Evolutionary conservation across 768 basidiomycete species (phyloP), one percentile per base, ranked within the genome.

Genomic region (Symmetrospora coprosmae): DNA sequence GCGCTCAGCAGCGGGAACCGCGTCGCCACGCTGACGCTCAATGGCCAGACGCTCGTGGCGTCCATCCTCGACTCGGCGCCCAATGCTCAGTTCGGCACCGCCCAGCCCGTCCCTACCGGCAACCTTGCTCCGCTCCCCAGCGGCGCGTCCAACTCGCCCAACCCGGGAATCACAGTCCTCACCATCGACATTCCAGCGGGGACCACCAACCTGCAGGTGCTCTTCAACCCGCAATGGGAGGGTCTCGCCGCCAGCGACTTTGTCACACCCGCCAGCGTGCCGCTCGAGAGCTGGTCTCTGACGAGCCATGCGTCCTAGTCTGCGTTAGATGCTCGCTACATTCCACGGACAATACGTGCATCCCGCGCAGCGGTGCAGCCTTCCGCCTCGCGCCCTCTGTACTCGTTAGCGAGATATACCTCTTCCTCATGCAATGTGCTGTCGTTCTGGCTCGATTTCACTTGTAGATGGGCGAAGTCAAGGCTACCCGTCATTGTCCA

Each of bases 171-270:
- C 61, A 82, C 79, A 14, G 90, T 96, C 19, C 75, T 99, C 51
- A 77, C 77, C 60, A 82, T 99, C 70, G 77, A 74, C 65, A 48
- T 74, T 13, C 73, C 83, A 4, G 76, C 79, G 27, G 80, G 82
- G 17, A 88, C 87, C n/a, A 73, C 74, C 46, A 83, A 64, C 14
- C 72, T 94, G 47, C 81, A 91, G 74, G 83, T 96, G 50, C 71
- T 97, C 70, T 85, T 97, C 75, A 89, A 81, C 72, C 94, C 92
- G n/a, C 86, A 92, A 68, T 96, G 90, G 89, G 72, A 76, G 17
- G 66, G 66, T 64, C 27, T 59, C 39, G 17, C 35, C 4, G 50
- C 80, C 45, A 76, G 75, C 66, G 73, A 74, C 67, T 83, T 81
- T 72, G 78, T 84, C 63, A 83, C 81, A 13, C 90, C 90, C 0